Evolutionary conservation across 495 filamentous ascomycete species (phyloP).

Genomic region (Coniosporium apollinis): DNA sequence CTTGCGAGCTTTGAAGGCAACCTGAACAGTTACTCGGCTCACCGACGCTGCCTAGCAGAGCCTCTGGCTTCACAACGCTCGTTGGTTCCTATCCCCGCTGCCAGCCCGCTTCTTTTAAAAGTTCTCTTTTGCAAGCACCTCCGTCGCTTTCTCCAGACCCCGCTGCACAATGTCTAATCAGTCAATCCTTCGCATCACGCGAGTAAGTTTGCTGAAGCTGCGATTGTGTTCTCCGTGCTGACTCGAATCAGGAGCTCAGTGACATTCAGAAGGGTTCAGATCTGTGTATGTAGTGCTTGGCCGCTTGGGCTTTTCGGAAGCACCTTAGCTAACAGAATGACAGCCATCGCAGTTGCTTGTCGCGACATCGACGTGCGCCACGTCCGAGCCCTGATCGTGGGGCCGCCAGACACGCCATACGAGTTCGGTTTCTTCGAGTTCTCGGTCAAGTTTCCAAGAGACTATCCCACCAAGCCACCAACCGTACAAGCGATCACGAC

Average conservation of each 20-base stretch:
- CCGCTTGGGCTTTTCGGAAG: conserved; percentile 2
- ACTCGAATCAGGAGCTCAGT: conserved; percentile 53
- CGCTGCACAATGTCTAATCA: conserved; percentile 52
- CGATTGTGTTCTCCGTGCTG: conserved; percentile 12
- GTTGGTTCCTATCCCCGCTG: too few relatives aligned
- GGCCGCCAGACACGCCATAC: conserved; percentile 88
- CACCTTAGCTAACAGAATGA: conserved; percentile 3
- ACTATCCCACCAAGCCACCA: conserved; percentile 78
- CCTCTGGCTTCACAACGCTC: too few relatives aligned
- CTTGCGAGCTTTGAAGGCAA: too few relatives aligned
- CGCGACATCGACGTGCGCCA: conserved; percentile 76
- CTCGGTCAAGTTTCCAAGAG: conserved; percentile 48
- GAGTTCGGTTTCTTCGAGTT: conserved; percentile 97
- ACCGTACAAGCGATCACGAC: conserved; percentile 63
- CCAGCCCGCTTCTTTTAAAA: neutral
- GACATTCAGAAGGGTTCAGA: conserved; percentile 68
- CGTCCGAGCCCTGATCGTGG: conserved; percentile 76
- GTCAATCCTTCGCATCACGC: conserved; percentile 69
- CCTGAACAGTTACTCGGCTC: too few relatives aligned
- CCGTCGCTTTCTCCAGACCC: neutral
- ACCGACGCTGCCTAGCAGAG: too few relatives aligned
- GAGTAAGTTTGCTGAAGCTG: conserved; percentile 32
- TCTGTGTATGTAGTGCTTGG: conserved; percentile 43
- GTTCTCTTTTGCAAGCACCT: conserved; percentile 1
- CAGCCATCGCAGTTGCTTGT: conserved; percentile 74